Evolutionary conservation across 139 green algal species (phyloP).

Genomic region (Coelastrella sp.): DNA sequence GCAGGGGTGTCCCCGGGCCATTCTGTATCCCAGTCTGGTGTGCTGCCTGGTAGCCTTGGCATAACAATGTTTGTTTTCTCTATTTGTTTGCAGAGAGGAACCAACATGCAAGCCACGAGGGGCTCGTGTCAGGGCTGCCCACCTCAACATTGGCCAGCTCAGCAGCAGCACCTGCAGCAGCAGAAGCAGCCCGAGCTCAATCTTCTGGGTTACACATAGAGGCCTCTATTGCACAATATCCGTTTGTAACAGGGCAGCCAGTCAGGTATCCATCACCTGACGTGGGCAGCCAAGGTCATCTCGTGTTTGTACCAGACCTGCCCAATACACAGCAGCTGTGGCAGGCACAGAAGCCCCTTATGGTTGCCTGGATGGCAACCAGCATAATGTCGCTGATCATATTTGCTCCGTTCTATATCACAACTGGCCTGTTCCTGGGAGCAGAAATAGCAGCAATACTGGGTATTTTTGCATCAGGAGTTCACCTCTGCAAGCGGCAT

Average conservation of each 20-base stretch:
- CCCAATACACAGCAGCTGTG: slow-evolving; percentile 28
- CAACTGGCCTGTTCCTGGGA: slow-evolving; percentile 19
- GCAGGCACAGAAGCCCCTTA: background rate
- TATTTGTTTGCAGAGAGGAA: too few relatives aligned
- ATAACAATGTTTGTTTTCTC: too few relatives aligned
- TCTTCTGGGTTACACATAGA: slow-evolving; percentile 11
- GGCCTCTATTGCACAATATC: background rate
- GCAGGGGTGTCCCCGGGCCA: too few relatives aligned
- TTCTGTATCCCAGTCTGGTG: too few relatives aligned
- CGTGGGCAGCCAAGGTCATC: background rate
- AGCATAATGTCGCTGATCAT: background rate
- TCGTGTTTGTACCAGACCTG: slow-evolving; percentile 27
- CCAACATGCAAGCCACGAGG: too few relatives aligned
- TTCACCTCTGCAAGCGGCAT: slow-evolving; percentile 11
- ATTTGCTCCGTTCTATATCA: slow-evolving; percentile 32
- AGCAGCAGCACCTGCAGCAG: background rate
- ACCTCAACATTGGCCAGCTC: too few relatives aligned
- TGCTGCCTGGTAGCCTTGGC: too few relatives aligned
- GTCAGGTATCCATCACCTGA: background rate
- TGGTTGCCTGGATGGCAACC: slow-evolving; percentile 31
- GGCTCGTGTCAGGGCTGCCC: too few relatives aligned
- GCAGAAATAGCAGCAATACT: slow-evolving; percentile 27
- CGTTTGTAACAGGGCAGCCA: background rate
- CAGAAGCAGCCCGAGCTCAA: background rate
- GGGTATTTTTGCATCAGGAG: background rate